A percentile compares a stretch with the other conserved stretches of the same genome.
These are phyloP conservation scores for Apiotrichum siamense DNA, from an alignment of 1,284 basidiomycete species.

Conservation along the genomic window DNA sequence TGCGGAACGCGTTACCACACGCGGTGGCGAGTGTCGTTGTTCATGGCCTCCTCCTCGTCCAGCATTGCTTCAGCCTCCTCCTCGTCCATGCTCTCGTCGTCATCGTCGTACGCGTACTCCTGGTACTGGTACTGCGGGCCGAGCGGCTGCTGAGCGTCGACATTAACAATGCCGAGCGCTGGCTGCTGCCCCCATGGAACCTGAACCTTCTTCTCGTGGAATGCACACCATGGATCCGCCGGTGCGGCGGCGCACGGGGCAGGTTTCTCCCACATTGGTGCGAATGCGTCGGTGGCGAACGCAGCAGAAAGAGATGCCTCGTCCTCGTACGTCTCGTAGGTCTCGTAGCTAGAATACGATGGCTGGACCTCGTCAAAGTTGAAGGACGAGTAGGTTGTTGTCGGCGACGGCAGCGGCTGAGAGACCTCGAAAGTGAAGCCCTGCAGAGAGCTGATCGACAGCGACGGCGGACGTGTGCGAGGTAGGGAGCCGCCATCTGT, in stretches of 20 bases:
- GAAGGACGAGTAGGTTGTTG: neutral
- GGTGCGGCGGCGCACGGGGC: neutral
- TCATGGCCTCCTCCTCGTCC: conserved; percentile 5
- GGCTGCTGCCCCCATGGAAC: neutral
- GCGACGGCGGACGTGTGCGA: neutral
- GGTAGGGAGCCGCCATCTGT: neutral
- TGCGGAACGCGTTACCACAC: neutral
- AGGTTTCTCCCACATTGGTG: conserved; percentile 6
- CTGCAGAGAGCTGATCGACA: neutral
- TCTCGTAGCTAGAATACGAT: neutral
- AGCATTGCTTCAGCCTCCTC: conserved; percentile 1
- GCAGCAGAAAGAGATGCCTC: conserved; percentile 11
- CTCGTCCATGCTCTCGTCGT: conserved; percentile 6
- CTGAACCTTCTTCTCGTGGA: conserved; percentile 1
- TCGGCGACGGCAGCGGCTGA: conserved; percentile 9
- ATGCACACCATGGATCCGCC: conserved; percentile 2
- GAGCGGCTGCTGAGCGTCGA: conserved; percentile 1
- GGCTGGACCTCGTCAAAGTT: neutral
- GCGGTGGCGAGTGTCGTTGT: conserved; percentile 5
- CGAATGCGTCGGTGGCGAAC: conserved; percentile 19
- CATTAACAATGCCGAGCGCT: neutral
- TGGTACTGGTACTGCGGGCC: neutral
- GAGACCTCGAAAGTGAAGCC: neutral
- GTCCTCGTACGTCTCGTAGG: conserved; percentile 2
- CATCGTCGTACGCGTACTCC: neutral